Base-by-base conservation (phyloP, 495 filamentous ascomycete genomes). In the Cercophora samala region DNA sequence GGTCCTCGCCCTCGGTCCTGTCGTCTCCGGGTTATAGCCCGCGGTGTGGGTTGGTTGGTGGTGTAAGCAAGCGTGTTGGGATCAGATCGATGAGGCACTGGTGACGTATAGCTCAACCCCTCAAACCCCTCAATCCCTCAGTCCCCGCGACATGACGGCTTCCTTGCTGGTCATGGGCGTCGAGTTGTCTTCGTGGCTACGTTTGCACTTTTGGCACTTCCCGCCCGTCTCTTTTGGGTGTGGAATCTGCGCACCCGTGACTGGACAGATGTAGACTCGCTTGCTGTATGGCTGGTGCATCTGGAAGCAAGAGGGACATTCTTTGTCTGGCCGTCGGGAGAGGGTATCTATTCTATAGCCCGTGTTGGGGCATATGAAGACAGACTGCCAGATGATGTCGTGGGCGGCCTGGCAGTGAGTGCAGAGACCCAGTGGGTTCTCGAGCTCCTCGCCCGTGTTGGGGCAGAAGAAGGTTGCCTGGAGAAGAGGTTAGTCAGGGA, bases 331-430 rank as follows among this genome's bases (percentile, higher is more conserved):
- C 11, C 67, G 64, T 11, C 37, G 65, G 24, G 70, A 62, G 13
- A 61, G 62, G 25, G 58, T 26, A 6, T 70, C 68, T n/a, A 76
- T 68, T 17, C 74, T 71, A 69, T 76, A 76, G 23, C 74, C 74
- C 17, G 74, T 76, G 66, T 76, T 76, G 62, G 73, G 74, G 59
- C 74, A 76, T 19, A 76, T 68, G 25, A 73, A 72, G 32, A 76
- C 74, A 9, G 70, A 68, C 66, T 76, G 74, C 71, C 73, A 76
- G 64, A 76, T 75, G 29, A 76, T 72, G 66, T 76, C 74, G 66
- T 76, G 74, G 37, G 68, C 68, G 18, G 69, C 73, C 18, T 69
- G 64, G 68, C 74, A 76, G 53, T 73, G 71, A 29, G 64, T 22
- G 68, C 74, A 76, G 53, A 67, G 59, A 0, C 73, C 71, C 1